Base-by-base conservation (phyloP, 1,284 basidiomycete genomes). In the Heterobasidion irregulare region DNA sequence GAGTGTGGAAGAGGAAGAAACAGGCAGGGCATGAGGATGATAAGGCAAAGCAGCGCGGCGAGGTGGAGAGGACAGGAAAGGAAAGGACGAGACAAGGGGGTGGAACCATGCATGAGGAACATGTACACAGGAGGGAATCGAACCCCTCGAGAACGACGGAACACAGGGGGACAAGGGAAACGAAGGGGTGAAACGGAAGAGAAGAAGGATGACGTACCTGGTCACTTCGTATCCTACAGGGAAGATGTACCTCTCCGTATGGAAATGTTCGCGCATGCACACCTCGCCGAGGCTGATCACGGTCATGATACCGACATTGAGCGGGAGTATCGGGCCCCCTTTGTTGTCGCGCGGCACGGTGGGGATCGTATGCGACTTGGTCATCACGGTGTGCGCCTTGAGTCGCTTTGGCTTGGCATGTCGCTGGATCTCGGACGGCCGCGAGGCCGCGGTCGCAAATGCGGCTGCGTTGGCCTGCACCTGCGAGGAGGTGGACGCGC, bases 191-290 rank as follows among this genome's bases (percentile, higher is more conserved):
- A 57, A 44, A 12, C 35, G 6, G 26, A 6, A 44, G 35, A 44
- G 57, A 9, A 26, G 32, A 13, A 9, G 18, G 47, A 19, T 45
- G 8, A 65, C 73, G 53, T 54, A 87, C 88, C 88, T 76, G 3
- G 82, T 86, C 5, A 89, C 87, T 65, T 89, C 85, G 65, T 90
- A 92, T 16, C 88, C 88, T 50, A 91, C 84, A 16, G 89, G 89
- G 63, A 89, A 92, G 60, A 92, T 91, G 65, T 91, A 91, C 56
- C 89, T 74, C 66, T 91, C 88, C 0, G 89, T 89, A 66, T 89
- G 86, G 64, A 90, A 91, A 65, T 89, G 85, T 62, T 90, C 86
- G 48, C 86, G 75, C 79, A 84, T 82, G 64, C 86, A 89, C 5
- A 90, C 80, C 58, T 82, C 76, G 5, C 89, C 89, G 0, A 92